Evolutionary conservation across 768 basidiomycete genomes (phyloP).

Genomic region (Suillus subluteus): DNA sequence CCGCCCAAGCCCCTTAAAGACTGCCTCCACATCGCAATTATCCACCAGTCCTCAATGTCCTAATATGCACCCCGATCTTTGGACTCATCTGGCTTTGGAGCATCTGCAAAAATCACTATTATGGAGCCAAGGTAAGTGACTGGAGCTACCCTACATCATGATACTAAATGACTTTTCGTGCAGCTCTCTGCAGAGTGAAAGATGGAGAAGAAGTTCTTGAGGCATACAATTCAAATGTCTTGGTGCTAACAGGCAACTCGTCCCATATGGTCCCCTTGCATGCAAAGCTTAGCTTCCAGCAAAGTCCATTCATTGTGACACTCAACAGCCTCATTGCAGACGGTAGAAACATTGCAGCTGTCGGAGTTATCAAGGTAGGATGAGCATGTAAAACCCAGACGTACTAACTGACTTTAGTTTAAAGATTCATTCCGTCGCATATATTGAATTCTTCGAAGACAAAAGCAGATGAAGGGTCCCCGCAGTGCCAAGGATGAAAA

Average conservation of each 20-base stretch:
- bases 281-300: constrained; percentile 79
- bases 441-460: constrained; percentile 65
- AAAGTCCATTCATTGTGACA: constrained; percentile 68
- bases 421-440: constrained; percentile 77
- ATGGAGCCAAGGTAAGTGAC: too few relatives aligned
- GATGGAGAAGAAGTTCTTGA: constrained; percentile 86
- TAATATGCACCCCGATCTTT: too few relatives aligned
- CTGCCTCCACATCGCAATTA: too few relatives aligned
- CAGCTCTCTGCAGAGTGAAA: constrained; percentile 72
- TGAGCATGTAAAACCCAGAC: neutral
- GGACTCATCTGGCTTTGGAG: too few relatives aligned
- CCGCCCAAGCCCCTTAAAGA: too few relatives aligned
- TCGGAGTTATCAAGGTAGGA: constrained; percentile 68
- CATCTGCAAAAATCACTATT: too few relatives aligned
- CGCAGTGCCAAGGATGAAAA: constrained; percentile 73
- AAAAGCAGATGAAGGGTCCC: constrained; percentile 57
- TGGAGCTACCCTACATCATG: too few relatives aligned
- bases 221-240: constrained; percentile 66
- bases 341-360: constrained; percentile 78
- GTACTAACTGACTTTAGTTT: neutral
- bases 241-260: constrained; percentile 82
- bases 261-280: constrained; percentile 89
- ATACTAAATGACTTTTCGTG: constrained; percentile 1
- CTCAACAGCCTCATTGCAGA: constrained; percentile 78
- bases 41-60: too few relatives aligned